phyloP scores from a whole-genome alignment of 306 rosid species.

The Rosa persica region DNA sequence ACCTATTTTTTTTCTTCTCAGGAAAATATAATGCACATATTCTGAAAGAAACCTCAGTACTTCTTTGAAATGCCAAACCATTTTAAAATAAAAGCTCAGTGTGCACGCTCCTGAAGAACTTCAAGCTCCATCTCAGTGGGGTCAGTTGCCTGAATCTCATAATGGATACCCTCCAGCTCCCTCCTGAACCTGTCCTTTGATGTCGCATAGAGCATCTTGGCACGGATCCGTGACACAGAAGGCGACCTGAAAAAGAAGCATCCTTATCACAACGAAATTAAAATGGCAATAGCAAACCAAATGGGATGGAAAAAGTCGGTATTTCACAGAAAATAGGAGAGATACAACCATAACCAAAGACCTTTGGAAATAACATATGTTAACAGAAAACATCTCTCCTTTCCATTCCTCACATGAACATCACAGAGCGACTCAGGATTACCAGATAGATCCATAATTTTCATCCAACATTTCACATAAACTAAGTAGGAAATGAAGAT shows the following conservation, averaged over 20 bases:
- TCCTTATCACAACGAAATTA: neutral
- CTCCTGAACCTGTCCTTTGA: conserved; percentile 79
- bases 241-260: conserved; percentile 56
- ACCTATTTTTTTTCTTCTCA: conserved; percentile 16
- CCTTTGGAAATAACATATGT: neutral
- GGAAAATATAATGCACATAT: conserved; percentile 29
- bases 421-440: neutral
- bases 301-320: neutral
- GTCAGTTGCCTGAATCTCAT: conserved; percentile 89
- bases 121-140: conserved; percentile 84
- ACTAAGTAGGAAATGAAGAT: neutral
- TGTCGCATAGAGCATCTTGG: conserved; percentile 86
- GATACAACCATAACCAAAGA: neutral
- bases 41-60: conserved; percentile 32
- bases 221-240: conserved; percentile 65
- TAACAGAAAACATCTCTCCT: neutral
- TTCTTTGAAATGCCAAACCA: conserved; percentile 28
- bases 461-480: neutral
- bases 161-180: conserved; percentile 76
- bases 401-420: neutral
- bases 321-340: neutral
- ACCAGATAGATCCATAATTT: neutral
- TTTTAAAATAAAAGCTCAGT: conserved; percentile 39
- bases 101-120: conserved; percentile 67
- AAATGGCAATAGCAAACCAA: conserved; percentile 7